These are phyloP conservation scores for Umbelopsis sp. DNA, from an alignment of 192 early-diverging fungal species.

Conservation along the genomic window DNA sequence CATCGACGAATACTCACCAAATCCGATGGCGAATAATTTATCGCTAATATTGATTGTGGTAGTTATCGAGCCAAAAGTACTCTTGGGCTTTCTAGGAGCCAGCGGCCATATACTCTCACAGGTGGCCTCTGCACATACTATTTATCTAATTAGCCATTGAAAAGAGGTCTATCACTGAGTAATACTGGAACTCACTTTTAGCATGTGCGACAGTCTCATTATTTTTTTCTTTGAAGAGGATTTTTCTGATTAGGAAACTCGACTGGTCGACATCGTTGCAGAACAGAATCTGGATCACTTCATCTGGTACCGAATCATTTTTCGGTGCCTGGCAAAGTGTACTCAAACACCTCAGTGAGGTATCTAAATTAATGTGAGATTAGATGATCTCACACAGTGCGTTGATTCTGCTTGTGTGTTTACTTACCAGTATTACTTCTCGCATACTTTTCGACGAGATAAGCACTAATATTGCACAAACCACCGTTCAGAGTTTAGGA, in stretches of 20 bases:
- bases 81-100: not conserved
- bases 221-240: not conserved
- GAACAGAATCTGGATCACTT: not conserved
- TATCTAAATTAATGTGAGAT: no score
- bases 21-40: constrained; percentile 66
- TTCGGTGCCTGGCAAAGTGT: not conserved
- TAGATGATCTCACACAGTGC: no score
- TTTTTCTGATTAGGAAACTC: not conserved
- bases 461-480: no score
- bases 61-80: constrained; percentile 41
- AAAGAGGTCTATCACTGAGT: not conserved
- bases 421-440: no score
- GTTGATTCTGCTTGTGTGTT: no score
- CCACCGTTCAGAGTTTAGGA: no score
- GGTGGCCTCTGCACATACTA: constrained; percentile 19
- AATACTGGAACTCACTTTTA: not conserved
- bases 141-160: not conserved
- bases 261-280: constrained; percentile 2
- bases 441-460: no score
- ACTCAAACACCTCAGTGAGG: not conserved
- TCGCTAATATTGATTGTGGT: constrained; percentile 54
- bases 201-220: not conserved
- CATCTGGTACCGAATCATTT: not conserved
- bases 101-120: constrained; percentile 44
- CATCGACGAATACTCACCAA: constrained; percentile 45